Conservation (phyloP, 495 filamentous ascomycete genomes). For the Neurospora pannonica region DNA sequence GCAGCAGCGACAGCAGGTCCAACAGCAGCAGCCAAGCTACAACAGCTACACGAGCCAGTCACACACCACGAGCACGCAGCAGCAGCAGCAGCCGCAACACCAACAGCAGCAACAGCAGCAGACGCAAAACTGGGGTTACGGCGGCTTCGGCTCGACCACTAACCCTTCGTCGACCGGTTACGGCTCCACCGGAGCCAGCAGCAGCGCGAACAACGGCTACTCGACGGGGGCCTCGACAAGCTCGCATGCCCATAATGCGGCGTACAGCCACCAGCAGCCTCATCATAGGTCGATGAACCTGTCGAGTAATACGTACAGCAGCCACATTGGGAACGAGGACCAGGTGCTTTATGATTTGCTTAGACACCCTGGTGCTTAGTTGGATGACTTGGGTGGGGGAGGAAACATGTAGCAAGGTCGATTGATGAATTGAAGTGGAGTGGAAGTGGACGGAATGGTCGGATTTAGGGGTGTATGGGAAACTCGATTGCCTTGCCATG, state of each 20-base stretch:
- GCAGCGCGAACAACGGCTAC: conserved; percentile 7
- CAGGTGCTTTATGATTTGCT: conserved; percentile 19
- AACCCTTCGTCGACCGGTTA: conserved; percentile 8
- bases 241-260: conserved; percentile 5
- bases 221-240: background rate
- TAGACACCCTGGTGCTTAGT: conserved; percentile 1
- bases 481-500: background rate
- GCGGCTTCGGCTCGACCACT: conserved; percentile 5
- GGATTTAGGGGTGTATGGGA: background rate
- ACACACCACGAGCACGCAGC: conserved; percentile 7
- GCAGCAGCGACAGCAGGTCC: conserved; percentile 10
- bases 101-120: conserved; percentile 1
- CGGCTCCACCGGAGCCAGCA: conserved; percentile 4
- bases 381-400: background rate
- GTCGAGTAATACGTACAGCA: conserved; percentile 21
- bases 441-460: background rate
- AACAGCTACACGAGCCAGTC: conserved; percentile 11
- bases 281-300: conserved; percentile 24
- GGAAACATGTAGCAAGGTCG: background rate
- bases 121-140: conserved; percentile 2
- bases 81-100: conserved; percentile 9
- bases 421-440: background rate
- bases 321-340: conserved; percentile 15
- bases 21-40: conserved; percentile 8
- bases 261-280: conserved; percentile 6